Evolutionary conservation across 164 flowering plant species (phyloP), one percentile per base, ranked within the genome.

Genomic region (Aristolochia fimbriata): DNA sequence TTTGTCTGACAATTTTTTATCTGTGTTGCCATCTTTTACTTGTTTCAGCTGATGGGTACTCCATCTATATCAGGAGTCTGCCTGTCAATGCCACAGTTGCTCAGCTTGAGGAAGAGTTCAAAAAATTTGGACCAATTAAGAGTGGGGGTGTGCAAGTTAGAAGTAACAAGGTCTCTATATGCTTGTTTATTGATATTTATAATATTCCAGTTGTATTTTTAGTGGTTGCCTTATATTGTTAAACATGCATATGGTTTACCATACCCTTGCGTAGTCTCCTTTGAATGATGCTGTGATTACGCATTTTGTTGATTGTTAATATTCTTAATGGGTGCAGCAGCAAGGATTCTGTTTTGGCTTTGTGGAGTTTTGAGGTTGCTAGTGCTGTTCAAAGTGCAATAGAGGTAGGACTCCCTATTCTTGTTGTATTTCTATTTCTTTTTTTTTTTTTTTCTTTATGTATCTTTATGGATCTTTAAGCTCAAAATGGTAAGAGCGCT

Each of bases 281-380:
- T 24, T 63, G 24, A 10, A 2, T 52, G 1, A 20, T 12, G 15
- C 49, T 11, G 43, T 25, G 11, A n/a, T 25, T 24, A 0, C 20
- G 21, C n/a, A 23, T n/a, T 58, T 8, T 16, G 22, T n/a, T 30
- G 15, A 59, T 60, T 19, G 14, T 49, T 16, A n/a, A 41, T 49
- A 33, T 15, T 14, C 20, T n/a, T 54, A 33, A 45, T 37, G 43
- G 41, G 24, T 62, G 62, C 67, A 63, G 77, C 71, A 59, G 55
- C 84, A 85, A 75, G 96, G 78, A 55, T 78, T 86, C 59, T 84
- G 84, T 65, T 88, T 83, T 81, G 96, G 92, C 8, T 88, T 86
- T 75, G 88, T 88, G 70, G 88, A 86, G 58, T 88, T 84, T n/a
- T 72, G 93, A 86, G 71, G 82, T 33, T 53, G 74, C 86, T 51